A percentile compares a stretch with the other conserved stretches of the same genome.
Evolutionary conservation across 2,329 filamentous ascomycete species (phyloP).

Genomic region (Aspergillus sp.): DNA sequence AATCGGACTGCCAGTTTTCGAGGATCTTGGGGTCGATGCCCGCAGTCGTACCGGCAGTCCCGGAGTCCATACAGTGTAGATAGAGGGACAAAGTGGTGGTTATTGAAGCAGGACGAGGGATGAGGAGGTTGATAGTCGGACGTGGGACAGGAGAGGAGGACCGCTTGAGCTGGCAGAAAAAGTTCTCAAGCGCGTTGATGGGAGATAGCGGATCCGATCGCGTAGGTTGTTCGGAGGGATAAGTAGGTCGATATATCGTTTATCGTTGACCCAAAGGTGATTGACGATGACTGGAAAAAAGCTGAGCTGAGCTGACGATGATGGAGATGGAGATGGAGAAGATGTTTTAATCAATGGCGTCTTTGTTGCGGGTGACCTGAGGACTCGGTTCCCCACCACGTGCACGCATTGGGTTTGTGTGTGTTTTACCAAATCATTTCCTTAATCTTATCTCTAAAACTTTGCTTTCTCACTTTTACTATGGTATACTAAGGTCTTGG

Average conservation of each 20-base stretch:
- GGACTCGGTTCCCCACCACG: no score
- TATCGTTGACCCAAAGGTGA: no score
- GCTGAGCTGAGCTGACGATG: neutral
- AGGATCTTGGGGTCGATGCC: slow-evolving; percentile 38
- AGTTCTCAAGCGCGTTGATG: neutral
- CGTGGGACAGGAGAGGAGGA: neutral
- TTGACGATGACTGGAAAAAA: neutral
- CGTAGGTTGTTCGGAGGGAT: neutral
- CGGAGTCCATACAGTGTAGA: slow-evolving; percentile 31
- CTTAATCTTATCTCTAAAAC: no score
- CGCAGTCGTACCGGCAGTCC: slow-evolving; percentile 30
- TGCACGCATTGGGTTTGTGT: no score
- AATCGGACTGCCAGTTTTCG: slow-evolving; percentile 34
- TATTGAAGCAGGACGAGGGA: neutral
- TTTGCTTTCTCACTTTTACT: no score
- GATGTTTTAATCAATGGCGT: no score
- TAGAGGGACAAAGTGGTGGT: neutral
- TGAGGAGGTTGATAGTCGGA: neutral
- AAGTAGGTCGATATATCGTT: neutral
- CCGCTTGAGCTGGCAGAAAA: neutral
- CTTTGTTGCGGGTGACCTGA: no score
- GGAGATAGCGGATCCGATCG: neutral
- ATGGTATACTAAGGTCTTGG: no score
- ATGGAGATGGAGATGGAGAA: neutral
- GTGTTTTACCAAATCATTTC: no score